These are phyloP conservation scores for Ustilago tritici DNA, from an alignment of 1,284 basidiomycete genomes.

Conservation along the genomic window DNA sequence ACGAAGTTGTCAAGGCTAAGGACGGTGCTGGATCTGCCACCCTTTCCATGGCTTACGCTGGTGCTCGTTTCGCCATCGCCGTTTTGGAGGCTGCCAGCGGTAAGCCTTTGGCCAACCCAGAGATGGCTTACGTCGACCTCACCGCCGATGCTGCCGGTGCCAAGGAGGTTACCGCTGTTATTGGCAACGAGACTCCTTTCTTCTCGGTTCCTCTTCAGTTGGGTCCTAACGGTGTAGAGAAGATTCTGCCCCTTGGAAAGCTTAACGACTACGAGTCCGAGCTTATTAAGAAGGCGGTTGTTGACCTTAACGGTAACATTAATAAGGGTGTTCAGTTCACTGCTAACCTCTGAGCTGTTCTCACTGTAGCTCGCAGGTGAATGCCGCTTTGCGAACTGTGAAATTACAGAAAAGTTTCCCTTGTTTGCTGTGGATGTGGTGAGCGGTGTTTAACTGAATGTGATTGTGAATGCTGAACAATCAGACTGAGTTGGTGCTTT, in stretches of 20 bases:
- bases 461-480: no score
- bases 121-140: slow-evolving; percentile 68
- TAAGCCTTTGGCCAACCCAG: slow-evolving; percentile 54
- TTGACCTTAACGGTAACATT: slow-evolving; percentile 73
- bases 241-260: slow-evolving; percentile 73
- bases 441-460: no score
- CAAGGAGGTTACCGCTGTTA: slow-evolving; percentile 57
- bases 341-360: slow-evolving; percentile 38
- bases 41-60: slow-evolving; percentile 88
- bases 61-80: slow-evolving; percentile 64
- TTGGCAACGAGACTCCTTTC: slow-evolving; percentile 64
- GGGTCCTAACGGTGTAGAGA: slow-evolving; percentile 72
- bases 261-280: slow-evolving; percentile 72
- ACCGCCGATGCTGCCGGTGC: slow-evolving; percentile 59
- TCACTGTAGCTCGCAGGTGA: background rate
- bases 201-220: slow-evolving; percentile 67
- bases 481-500: no score
- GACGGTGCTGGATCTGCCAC: slow-evolving; percentile 90
- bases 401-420: background rate
- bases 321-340: slow-evolving; percentile 70
- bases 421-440: background rate
- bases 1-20: slow-evolving; percentile 90
- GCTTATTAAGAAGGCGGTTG: slow-evolving; percentile 72
- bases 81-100: slow-evolving; percentile 65
- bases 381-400: background rate